Conservation (phyloP, 305 asterid species). For the Fraxinus baroniana region DNA sequence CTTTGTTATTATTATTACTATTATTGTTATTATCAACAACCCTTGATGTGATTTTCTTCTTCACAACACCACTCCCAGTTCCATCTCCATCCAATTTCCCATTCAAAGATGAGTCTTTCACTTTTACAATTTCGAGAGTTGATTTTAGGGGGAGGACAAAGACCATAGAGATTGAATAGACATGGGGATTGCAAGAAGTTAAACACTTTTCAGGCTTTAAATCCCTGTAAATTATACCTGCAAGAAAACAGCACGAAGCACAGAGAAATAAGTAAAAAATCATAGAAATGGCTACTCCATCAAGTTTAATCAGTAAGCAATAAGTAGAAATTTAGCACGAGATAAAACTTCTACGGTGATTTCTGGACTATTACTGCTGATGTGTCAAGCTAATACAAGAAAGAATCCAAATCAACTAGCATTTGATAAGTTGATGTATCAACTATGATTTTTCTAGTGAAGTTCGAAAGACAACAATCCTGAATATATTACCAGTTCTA, state of each 20-base stretch:
- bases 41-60: constrained; percentile 77
- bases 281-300: background rate
- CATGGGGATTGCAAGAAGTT: constrained; percentile 99
- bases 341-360: background rate
- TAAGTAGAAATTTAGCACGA: background rate
- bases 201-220: constrained; percentile 94
- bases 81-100: constrained; percentile 55
- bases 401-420: background rate
- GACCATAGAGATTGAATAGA: constrained; percentile 16
- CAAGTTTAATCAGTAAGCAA: background rate
- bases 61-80: constrained; percentile 42
- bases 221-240: constrained; percentile 97
- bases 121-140: background rate
- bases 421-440: background rate
- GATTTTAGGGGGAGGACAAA: constrained; percentile 16
- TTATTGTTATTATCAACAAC: constrained; percentile 44
- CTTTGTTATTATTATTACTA: constrained; percentile 25
- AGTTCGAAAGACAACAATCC: background rate
- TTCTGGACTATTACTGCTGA: background rate
- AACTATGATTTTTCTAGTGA: background rate
- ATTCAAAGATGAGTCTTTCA: constrained; percentile 52
- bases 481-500: background rate
- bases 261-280: background rate
- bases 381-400: background rate
- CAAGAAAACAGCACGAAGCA: constrained; percentile 13